Percentiles rank a stretch among this genome's conserved stretches.
These are phyloP conservation scores for Gynochthodes officinalis DNA, from an alignment of 257 asterid genomes.

Conservation along the genomic window DNA sequence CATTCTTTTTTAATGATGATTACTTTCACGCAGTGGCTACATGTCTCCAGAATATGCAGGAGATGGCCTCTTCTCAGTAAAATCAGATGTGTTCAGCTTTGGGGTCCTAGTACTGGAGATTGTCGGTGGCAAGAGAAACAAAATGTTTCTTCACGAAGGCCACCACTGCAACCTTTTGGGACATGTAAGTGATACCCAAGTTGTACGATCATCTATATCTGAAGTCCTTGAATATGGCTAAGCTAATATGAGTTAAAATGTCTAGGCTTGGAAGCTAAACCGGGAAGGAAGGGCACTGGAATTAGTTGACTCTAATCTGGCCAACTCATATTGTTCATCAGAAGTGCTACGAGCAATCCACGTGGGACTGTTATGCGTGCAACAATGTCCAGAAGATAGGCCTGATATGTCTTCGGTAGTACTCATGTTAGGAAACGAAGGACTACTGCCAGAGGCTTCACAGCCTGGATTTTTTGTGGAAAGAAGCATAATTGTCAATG, in stretches of 20 bases:
- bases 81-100: slow-evolving; percentile 38
- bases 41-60: slow-evolving; percentile 35
- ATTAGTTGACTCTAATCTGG: slow-evolving; percentile 19
- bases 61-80: slow-evolving; percentile 29
- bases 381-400: slow-evolving; percentile 31
- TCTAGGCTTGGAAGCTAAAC: slow-evolving; percentile 33
- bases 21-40: slow-evolving; percentile 19
- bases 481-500: slow-evolving; percentile 9
- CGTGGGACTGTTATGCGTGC: slow-evolving; percentile 42
- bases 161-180: slow-evolving; percentile 32
- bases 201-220: not conserved
- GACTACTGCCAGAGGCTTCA: slow-evolving; percentile 26
- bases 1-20: not conserved
- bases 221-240: not conserved
- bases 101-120: slow-evolving; percentile 33
- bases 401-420: slow-evolving; percentile 39
- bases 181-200: slow-evolving; percentile 20
- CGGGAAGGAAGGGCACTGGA: slow-evolving; percentile 26
- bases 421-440: slow-evolving; percentile 30
- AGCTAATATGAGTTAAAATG: not conserved
- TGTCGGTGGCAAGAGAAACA: slow-evolving; percentile 28
- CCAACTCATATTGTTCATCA: not conserved
- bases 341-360: slow-evolving; percentile 33
- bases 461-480: slow-evolving; percentile 35
- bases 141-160: slow-evolving; percentile 26